Base-by-base conservation (phyloP, 2,329 filamentous ascomycete species). In the Phialophora macrospora region DNA sequence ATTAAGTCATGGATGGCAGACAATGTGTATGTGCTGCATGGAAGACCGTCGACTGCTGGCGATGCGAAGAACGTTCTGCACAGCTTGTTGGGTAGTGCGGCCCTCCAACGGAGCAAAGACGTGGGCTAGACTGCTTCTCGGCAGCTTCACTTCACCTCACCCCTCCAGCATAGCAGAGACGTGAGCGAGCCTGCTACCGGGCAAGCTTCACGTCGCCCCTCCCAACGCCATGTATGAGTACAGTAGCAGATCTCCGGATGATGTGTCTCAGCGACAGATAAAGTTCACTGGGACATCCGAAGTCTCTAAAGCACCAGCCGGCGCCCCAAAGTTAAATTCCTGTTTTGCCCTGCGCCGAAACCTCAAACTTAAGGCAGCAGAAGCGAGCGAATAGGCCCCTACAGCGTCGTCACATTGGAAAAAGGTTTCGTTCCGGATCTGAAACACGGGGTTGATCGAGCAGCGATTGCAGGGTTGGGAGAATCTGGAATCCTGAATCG, bases 41-140 rank as follows among this genome's bases (percentile, higher is more conserved):
- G 32, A 30, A 30, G 9, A 30, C 30, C 30, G 9, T 41, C 17
- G 38, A 17, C 38, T 24, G 20, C 41, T 38, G 24, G 44, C 20
- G 28, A 48, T 59, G 56, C 26, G 30, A 32, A 38, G 56, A 49
- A 59, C 56, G 44, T 59, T 49, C 56, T 34, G 56, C 56, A 34
- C 56, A 5, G 48, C 38, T 44, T n/a, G 14, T 44, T n/a, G n/a
- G 17, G 38, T 44, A 44, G 17, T 20, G 38, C 38, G 6, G 38
- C 5, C 6, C 3, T 41, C 38, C 5, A 44, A 44, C 14, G n/a
- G 6, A 2, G 38, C 17, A n/a, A 8, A 44, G 14, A 41, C 32
- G 9, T 11, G 32, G 32, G 32, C 32, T 1, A 34, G 32, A 9
- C 0, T 34, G 32, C 32, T 34, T 34, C 2, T 34, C 32, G 32